Base-by-base conservation (phyloP, 78 protist species). In the Emiliania huxleyi region DNA sequence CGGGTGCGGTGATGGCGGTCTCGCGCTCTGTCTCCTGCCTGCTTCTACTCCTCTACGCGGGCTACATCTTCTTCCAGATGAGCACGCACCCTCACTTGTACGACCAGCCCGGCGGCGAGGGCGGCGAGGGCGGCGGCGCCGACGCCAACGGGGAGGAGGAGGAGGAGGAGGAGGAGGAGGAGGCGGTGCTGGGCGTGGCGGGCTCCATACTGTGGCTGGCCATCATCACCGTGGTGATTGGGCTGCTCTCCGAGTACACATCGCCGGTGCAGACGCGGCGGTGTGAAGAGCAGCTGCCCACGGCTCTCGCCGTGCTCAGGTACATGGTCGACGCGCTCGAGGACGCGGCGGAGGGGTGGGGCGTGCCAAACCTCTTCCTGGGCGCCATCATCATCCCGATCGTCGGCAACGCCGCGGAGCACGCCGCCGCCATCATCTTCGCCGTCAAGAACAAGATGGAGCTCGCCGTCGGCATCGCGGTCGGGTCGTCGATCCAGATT, bases 401-500 rank as follows among this genome's bases (percentile, higher is more conserved):
- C 40, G 91, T 91, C 2, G 96, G 96, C 40, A 94, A 94, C 33
- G 96, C 94, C 11, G 96, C 96, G 33, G 96, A 94, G 73, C 96
- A 94, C 56, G 91, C 93, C 44, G 73, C 96, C 37, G 96, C 96
- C 42, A 69, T 94, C 33, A 52, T 93, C 42, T 52, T 91, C 29
- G 96, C 96, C 35, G 44, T 22, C 29, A 69, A 90, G 88, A 49
- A 91, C 81, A 87, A 91, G 91, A 83, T 91, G 85, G 96, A 94
- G 35, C 71, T 94, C 40, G 25, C 92, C 15, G 21, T 94, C 52
- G 96, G 96, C 79, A 90, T 94, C 38, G 96, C 94, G 79, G 91
- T 94, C 33, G 96, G 96, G 2, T 75, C 91, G 40, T 33, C 90
- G 37, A 94, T 52, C 8, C 96, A 94, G 93, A 94, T 94, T 38